Evolutionary conservation across 75 land plant genomes (phyloP).

Genomic region (Azolla pinnata): DNA sequence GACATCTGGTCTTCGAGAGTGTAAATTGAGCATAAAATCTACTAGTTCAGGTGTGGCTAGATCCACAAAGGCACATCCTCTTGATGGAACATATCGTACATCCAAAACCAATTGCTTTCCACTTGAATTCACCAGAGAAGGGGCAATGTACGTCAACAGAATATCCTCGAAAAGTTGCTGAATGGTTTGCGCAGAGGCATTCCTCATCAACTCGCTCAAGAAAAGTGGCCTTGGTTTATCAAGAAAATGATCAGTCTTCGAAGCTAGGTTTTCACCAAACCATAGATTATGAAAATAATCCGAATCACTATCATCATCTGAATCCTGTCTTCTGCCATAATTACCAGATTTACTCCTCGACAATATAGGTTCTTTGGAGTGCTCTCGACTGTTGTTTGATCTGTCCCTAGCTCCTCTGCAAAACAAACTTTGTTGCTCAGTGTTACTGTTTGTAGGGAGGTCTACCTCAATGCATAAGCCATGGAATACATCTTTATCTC

Average conservation of each 20-base stretch:
- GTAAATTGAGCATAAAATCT: slow-evolving; percentile 32
- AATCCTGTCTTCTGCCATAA: background rate
- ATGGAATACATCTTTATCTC: slow-evolving; percentile 18
- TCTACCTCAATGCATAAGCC: slow-evolving; percentile 18
- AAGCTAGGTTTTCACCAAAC: background rate
- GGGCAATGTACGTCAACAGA: slow-evolving; percentile 12
- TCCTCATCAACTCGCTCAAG: slow-evolving; percentile 20
- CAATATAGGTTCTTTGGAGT: background rate
- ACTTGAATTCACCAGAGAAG: slow-evolving; percentile 15
- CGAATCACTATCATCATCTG: slow-evolving; percentile 3
- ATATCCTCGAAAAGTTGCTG: slow-evolving; percentile 26
- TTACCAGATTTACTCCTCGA: background rate
- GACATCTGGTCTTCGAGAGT: slow-evolving; percentile 17
- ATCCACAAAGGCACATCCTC: slow-evolving; percentile 33
- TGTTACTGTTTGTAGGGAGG: background rate
- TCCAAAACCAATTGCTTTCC: slow-evolving; percentile 22
- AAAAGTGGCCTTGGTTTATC: slow-evolving; percentile 23
- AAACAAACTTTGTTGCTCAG: slow-evolving; percentile 9
- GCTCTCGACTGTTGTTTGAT: background rate
- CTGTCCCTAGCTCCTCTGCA: slow-evolving; percentile 1
- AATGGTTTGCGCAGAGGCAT: slow-evolving; percentile 18
- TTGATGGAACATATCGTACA: slow-evolving; percentile 20
- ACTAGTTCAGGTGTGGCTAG: slow-evolving; percentile 25
- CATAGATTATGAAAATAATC: slow-evolving; percentile 1
- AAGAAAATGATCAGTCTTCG: background rate